Conservation (phyloP, 352 stramenopile genomes). For the Aphanomyces euteiches region DNA sequence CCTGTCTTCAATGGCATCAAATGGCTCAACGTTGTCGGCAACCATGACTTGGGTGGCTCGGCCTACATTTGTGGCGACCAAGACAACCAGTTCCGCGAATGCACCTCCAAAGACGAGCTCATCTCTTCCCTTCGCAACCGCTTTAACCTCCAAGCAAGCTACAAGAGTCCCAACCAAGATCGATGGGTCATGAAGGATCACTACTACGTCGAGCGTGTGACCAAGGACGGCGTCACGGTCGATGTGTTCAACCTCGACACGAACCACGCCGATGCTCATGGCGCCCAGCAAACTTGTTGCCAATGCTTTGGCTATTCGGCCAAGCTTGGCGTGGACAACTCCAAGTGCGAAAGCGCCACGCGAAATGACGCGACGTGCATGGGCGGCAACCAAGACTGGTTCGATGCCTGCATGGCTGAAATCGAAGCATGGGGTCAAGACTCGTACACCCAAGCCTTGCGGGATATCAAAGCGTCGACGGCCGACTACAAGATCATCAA, state of each 20-base stretch:
- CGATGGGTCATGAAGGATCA: conserved; percentile 62
- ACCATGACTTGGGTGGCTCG: conserved; percentile 66
- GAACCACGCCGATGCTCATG: conserved; percentile 81
- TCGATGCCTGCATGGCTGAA: conserved; percentile 55
- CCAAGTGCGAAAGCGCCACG: conserved; percentile 45
- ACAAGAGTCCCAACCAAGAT: conserved; percentile 67
- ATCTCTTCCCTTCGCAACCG: conserved; percentile 62
- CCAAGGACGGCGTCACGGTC: conserved; percentile 51
- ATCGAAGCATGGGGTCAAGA: conserved; percentile 55
- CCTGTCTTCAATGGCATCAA: conserved; percentile 49
- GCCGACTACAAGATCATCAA: conserved; percentile 74
- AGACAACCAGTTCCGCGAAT: conserved; percentile 66
- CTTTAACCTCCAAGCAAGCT: conserved; percentile 57
- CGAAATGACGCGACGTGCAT: conserved; percentile 51
- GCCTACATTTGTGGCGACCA: conserved; percentile 72
- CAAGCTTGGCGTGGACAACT: conserved; percentile 46
- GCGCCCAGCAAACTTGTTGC: conserved; percentile 80
- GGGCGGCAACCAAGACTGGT: conserved; percentile 51
- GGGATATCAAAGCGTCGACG: conserved; percentile 49
- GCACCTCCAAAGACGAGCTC: conserved; percentile 49
- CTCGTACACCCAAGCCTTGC: conserved; percentile 50
- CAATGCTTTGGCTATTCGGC: conserved; percentile 85
- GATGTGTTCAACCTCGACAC: conserved; percentile 84
- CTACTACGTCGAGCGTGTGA: conserved; percentile 61
- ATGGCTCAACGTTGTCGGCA: conserved; percentile 70